Percentiles rank a stretch among this genome's conserved stretches.
These are phyloP conservation scores for Spirogloea muscicola DNA, from an alignment of 139 green algal species.

Conservation along the genomic window DNA sequence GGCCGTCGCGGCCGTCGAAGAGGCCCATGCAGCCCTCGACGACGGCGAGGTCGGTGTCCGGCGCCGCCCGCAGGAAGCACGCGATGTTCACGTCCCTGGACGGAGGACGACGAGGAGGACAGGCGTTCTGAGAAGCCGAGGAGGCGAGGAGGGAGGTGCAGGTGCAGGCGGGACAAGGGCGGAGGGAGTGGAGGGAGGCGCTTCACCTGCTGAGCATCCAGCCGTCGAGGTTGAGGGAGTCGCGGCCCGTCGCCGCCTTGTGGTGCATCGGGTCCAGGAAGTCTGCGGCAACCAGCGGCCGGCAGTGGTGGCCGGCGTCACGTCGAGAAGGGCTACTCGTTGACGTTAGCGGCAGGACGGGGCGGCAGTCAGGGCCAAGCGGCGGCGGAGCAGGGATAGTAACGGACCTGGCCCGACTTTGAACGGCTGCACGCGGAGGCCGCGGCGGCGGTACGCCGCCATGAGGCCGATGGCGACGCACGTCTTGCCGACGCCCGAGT, in stretches of 20 bases:
- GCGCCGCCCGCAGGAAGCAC: constrained; percentile 47
- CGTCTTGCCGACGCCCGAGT: constrained; percentile 77
- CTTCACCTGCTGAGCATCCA: constrained; percentile 68
- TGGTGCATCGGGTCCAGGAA: constrained; percentile 72
- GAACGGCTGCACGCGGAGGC: constrained; percentile 66
- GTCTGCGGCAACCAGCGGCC: constrained; percentile 48
- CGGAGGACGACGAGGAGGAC: constrained; percentile 1
- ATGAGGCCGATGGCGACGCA: constrained; percentile 66
- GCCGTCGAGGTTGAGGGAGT: constrained; percentile 76
- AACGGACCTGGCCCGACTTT: constrained; percentile 77
- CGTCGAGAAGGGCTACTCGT: no score
- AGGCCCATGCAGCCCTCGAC: constrained; percentile 79
- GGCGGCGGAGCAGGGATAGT: no score
- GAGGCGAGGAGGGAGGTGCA: not conserved
- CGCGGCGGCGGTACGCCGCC: constrained; percentile 54
- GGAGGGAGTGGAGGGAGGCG: not conserved
- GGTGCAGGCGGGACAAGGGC: not conserved
- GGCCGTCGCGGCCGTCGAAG: constrained; percentile 68
- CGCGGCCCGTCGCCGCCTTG: constrained; percentile 62
- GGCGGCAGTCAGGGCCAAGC: no score
- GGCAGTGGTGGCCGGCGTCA: no score
- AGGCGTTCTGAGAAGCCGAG: not conserved
- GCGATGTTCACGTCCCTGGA: constrained; percentile 53
- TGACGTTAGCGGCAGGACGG: no score
- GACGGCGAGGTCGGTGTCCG: constrained; percentile 67